Evolutionary conservation across 345 rosid genomes (phyloP), one percentile per base, ranked within the genome.

Genomic region (Heritiera fomes): DNA sequence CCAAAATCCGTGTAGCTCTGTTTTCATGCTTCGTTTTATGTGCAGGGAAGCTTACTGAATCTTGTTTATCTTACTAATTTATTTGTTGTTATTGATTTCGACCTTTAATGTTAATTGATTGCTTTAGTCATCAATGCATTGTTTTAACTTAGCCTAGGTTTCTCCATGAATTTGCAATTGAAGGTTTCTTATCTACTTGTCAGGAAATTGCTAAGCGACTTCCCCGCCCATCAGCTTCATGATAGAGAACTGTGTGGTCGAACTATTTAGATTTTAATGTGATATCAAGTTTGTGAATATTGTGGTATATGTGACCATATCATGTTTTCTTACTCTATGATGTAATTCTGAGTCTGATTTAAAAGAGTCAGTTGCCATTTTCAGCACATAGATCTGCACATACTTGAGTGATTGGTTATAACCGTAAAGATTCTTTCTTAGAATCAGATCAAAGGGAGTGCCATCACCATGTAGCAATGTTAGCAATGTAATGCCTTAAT

Each of bases 201-300:
- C 94, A 94, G 98, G 98, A 94, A 91, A 92, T 94, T 58, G 98
- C 91, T 14, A 91, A 92, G 80, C 86, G 97, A 72, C 91, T 94
- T 28, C 97, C 93, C 23, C 92, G 91, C 23, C 92, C 93, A 56
- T 76, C 88, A 0, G 4, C 86, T 7, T 87, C 92, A 80, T 92
- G 85, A 88, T 84, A 30, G 52, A 77, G 81, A 41, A 81, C 70
- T 23, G 65, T 34, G 68, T 45, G 77, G 23, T n/a, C 59, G 17
- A 15, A 77, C 64, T 34, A 59, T 45, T 61, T 38, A 65, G 59
- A 73, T 53, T 45, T 43, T 12, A 46, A 14, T 75, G 49, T 75
- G 23, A 45, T 55, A 28, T 79, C 53, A 71, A 62, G 71, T 55
- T 56, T 86, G 80, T 87, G 81, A 79, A 84, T 78, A 77, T 81